Conservation (phyloP, 495 filamentous ascomycete genomes). For the Friedmanniomyces simplex region DNA sequence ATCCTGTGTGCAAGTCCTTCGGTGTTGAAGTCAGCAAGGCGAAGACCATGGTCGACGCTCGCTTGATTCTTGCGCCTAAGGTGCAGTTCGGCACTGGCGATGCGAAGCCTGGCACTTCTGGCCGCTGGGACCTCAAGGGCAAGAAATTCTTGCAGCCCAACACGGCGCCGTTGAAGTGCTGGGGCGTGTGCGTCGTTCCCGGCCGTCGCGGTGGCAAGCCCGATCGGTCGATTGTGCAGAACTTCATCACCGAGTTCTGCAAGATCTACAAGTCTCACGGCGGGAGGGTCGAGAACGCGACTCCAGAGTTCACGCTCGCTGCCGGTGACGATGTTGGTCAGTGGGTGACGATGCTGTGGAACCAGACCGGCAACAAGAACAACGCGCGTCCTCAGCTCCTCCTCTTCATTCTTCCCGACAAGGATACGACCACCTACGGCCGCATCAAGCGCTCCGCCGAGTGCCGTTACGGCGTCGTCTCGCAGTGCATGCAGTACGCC, state of each 20-base stretch:
- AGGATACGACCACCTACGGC: slow-evolving; percentile 55
- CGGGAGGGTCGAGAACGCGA: slow-evolving; percentile 42
- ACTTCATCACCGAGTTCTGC: slow-evolving; percentile 52
- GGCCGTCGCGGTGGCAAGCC: slow-evolving; percentile 35
- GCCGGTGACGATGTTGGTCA: slow-evolving; percentile 40
- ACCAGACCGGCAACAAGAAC: slow-evolving; percentile 37
- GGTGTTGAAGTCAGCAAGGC: slow-evolving; percentile 53
- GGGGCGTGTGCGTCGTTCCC: slow-evolving; percentile 55
- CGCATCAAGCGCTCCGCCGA: slow-evolving; percentile 76
- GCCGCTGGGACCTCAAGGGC: slow-evolving; percentile 78
- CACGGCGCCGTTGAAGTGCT: slow-evolving; percentile 46
- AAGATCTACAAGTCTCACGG: slow-evolving; percentile 60
- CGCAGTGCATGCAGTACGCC: slow-evolving; percentile 54
- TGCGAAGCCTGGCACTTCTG: slow-evolving; percentile 45
- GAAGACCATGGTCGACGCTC: slow-evolving; percentile 54
- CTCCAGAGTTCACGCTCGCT: slow-evolving; percentile 29
- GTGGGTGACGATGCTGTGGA: slow-evolving; percentile 45
- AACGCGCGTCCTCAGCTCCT: slow-evolving; percentile 35
- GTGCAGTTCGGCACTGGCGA: slow-evolving; percentile 46
- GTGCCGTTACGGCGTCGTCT: slow-evolving; percentile 63
- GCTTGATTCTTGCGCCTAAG: slow-evolving; percentile 59
- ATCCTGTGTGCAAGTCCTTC: slow-evolving; percentile 56
- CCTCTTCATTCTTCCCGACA: slow-evolving; percentile 59
- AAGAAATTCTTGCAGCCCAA: slow-evolving; percentile 63
- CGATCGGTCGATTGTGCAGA: slow-evolving; percentile 36